phyloP scores from a whole-genome alignment of 2,329 filamentous ascomycete species.

The Emmonsia crescens region DNA sequence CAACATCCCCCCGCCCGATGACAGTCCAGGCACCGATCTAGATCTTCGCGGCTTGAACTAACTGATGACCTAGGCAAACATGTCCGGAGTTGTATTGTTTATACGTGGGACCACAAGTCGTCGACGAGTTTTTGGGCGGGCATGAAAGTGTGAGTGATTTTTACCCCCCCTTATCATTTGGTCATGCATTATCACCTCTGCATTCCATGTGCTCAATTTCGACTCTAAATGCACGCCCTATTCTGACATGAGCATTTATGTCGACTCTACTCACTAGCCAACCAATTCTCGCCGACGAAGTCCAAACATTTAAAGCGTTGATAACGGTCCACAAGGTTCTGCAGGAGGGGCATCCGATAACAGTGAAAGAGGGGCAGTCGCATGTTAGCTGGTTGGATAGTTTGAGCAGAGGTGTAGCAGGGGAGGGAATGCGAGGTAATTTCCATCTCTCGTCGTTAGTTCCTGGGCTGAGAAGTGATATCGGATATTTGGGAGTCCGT shows the following conservation, averaged over 20 bases:
- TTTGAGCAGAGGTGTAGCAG: conserved; percentile 65
- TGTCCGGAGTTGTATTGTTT: conserved; percentile 95
- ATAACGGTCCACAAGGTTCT: conserved; percentile 97
- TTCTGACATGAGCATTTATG: background rate
- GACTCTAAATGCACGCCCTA: background rate
- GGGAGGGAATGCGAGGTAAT: conserved; percentile 69
- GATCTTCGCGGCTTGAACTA: conserved; percentile 59
- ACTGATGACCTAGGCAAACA: conserved; percentile 55
- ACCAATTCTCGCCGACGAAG: conserved; percentile 94
- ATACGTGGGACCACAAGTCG: conserved; percentile 98
- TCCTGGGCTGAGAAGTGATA: conserved; percentile 8
- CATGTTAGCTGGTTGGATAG: conserved; percentile 89
- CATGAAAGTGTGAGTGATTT: conserved; percentile 77
- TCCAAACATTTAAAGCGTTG: conserved; percentile 97
- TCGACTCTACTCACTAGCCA: conserved; percentile 49
- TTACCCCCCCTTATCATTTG: background rate
- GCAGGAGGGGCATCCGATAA: conserved; percentile 86
- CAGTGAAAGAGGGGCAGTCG: conserved; percentile 76
- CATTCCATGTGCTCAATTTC: background rate
- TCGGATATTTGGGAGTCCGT: background rate
- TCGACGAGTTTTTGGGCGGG: conserved; percentile 92
- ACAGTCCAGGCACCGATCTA: conserved; percentile 47
- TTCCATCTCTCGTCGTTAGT: conserved; percentile 8
- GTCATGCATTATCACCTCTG: background rate
- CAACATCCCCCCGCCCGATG: conserved; percentile 4